Conservation (phyloP, 768 basidiomycete genomes). For the Leucosporidium scottii region DNA sequence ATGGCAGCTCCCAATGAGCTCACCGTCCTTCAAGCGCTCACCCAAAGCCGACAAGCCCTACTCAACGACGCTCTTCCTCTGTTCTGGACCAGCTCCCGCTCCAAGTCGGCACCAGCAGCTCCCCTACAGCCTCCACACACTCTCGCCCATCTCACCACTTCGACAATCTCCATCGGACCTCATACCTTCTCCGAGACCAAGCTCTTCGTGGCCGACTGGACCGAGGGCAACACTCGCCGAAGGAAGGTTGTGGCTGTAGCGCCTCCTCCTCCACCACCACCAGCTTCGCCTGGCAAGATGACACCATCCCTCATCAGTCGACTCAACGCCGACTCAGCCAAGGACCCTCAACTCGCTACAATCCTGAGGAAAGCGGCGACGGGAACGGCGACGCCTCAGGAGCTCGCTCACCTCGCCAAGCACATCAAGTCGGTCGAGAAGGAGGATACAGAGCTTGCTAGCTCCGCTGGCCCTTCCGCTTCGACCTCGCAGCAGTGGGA, state of each 20-base stretch:
- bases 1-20: neutral
- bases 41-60: neutral
- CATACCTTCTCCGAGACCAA: conserved; percentile 15
- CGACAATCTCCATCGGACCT: conserved; percentile 21
- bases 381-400: conserved; percentile 10
- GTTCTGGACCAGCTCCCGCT: conserved; percentile 1
- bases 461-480: neutral
- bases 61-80: neutral
- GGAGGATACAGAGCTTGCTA: too few species aligned
- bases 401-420: conserved; percentile 11
- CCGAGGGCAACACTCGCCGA: neutral
- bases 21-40: neutral
- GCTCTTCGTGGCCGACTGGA: conserved; percentile 20
- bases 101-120: conserved; percentile 3
- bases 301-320: conserved; percentile 20
- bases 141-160: conserved; percentile 6
- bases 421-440: conserved; percentile 14
- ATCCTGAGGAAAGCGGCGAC: conserved; percentile 15
- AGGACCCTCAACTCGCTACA: conserved; percentile 8
- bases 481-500: neutral
- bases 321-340: conserved; percentile 17
- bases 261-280: neutral
- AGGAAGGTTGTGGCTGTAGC: neutral
- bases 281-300: conserved; percentile 2
- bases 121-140: conserved; percentile 15